Conservation (phyloP, 176 grass and related monocot genomes). For the Aegilops speltoides region DNA sequence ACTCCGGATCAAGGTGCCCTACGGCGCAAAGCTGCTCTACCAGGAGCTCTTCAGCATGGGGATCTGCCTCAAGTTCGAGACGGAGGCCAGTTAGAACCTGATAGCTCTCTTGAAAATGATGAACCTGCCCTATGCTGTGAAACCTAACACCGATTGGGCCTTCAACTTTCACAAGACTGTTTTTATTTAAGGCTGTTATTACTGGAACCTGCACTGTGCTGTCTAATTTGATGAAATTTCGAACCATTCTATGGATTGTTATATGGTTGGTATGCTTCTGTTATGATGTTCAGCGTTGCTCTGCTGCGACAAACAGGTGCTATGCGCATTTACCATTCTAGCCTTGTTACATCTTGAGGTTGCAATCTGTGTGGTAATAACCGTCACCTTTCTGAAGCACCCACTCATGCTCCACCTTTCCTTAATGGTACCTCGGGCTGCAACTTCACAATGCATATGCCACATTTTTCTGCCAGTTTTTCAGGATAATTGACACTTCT, state of each 20-base stretch:
- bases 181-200: too few species aligned
- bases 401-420: slow-evolving; percentile 32
- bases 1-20: slow-evolving; percentile 74
- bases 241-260: too few species aligned
- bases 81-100: slow-evolving; percentile 54
- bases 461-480: slow-evolving; percentile 78
- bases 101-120: background rate
- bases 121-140: slow-evolving; percentile 6
- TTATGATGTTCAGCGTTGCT: too few species aligned
- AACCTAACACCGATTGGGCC: background rate
- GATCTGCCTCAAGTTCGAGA: slow-evolving; percentile 89
- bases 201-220: too few species aligned
- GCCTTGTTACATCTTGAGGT: background rate
- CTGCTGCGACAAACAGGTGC: background rate
- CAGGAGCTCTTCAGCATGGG: slow-evolving; percentile 93
- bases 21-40: slow-evolving; percentile 86
- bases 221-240: too few species aligned
- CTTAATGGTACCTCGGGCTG: slow-evolving; percentile 63
- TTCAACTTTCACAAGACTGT: too few species aligned
- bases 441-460: slow-evolving; percentile 72
- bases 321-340: background rate
- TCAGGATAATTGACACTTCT: slow-evolving; percentile 45
- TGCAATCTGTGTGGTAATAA: background rate
- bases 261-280: too few species aligned
- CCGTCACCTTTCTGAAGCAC: slow-evolving; percentile 42